Evolutionary conservation across 2,329 filamentous ascomycete genomes (phyloP).

Genomic region (Dactylonectria macrodidyma): DNA sequence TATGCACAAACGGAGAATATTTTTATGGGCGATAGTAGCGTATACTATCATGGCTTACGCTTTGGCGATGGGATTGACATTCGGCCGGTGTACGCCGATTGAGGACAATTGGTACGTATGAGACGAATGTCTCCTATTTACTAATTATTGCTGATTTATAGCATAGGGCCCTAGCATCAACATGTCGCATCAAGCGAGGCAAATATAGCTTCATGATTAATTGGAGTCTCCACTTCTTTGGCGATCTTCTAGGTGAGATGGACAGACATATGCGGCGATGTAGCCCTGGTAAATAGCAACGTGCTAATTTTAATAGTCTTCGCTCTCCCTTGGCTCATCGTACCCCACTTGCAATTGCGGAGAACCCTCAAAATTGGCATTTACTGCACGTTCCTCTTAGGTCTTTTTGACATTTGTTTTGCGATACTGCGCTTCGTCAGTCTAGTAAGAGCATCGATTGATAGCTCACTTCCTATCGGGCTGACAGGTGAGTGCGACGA

Average conservation of each 20-base stretch:
- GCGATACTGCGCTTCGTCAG: constrained; percentile 39
- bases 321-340: constrained; percentile 15
- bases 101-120: constrained; percentile 35
- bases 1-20: constrained; percentile 32
- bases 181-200: neutral
- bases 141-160: neutral
- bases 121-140: accelerated
- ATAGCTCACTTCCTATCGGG: constrained; percentile 36
- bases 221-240: neutral
- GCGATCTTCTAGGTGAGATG: neutral
- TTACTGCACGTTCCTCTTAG: constrained; percentile 34
- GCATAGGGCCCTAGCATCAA: neutral
- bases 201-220: neutral
- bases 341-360: constrained; percentile 3
- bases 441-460: constrained; percentile 15
- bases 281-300: too few relatives aligned
- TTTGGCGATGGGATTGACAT: constrained; percentile 17
- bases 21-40: constrained; percentile 17
- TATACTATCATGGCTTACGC: constrained; percentile 29
- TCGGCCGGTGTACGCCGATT: constrained; percentile 37
- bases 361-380: constrained; percentile 5
- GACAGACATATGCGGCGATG: neutral
- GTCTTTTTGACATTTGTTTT: constrained; percentile 39
- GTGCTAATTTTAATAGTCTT: constrained; percentile 3
- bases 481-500: constrained; percentile 25